Percentiles rank a stretch among this genome's conserved stretches.
These are phyloP conservation scores for Trematosphaeria pertusa DNA, from an alignment of 2,329 filamentous ascomycete genomes.

Conservation along the genomic window DNA sequence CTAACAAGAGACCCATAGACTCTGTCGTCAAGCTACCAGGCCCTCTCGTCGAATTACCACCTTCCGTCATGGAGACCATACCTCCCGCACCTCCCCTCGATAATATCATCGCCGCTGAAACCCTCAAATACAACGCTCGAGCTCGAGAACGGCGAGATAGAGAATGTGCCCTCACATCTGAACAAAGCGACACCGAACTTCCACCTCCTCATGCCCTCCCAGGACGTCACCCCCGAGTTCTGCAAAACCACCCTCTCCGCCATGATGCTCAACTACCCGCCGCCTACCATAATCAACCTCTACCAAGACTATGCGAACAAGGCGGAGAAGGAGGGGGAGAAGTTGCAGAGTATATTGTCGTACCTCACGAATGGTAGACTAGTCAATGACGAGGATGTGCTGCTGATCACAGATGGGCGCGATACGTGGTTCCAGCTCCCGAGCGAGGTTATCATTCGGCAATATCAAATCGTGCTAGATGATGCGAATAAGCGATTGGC, in stretches of 20 bases:
- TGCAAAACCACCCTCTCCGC: constrained; percentile 65
- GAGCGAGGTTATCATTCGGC: constrained; percentile 66
- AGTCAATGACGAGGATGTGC: constrained; percentile 65
- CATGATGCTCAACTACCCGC: constrained; percentile 66
- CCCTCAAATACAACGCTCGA: constrained; percentile 44
- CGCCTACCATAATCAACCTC: constrained; percentile 62
- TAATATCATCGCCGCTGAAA: constrained; percentile 34
- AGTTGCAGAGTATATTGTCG: constrained; percentile 54
- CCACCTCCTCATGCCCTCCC: constrained; percentile 63
- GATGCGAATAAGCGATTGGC: constrained; percentile 61
- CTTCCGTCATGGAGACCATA: constrained; percentile 37
- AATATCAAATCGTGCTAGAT: constrained; percentile 65
- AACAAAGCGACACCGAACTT: constrained; percentile 51
- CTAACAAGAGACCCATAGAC: no score
- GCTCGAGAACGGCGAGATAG: constrained; percentile 41
- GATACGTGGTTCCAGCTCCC: constrained; percentile 72
- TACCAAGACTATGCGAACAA: constrained; percentile 30
- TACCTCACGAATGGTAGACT: constrained; percentile 57
- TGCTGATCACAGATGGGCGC: constrained; percentile 69
- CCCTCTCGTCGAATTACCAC: constrained; percentile 32
- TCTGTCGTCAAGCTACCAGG: constrained; percentile 34
- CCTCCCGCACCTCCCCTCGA: constrained; percentile 29
- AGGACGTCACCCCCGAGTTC: constrained; percentile 57
- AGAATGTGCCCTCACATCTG: constrained; percentile 33
- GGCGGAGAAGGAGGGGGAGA: constrained; percentile 52